phyloP scores from a whole-genome alignment of 257 asterid species.

The Hygrophila difformis region DNA sequence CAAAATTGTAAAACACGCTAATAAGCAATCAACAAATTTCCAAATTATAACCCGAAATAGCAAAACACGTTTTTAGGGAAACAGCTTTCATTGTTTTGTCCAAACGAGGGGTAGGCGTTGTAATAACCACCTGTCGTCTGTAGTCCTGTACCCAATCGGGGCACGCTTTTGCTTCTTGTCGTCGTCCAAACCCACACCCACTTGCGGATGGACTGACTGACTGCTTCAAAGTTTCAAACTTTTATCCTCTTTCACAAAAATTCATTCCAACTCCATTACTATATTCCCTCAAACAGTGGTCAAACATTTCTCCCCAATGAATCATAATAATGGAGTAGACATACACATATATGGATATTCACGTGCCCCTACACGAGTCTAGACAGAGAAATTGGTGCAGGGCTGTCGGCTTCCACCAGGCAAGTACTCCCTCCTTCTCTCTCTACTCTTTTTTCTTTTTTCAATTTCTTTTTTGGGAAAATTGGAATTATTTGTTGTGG shows the following conservation, averaged over 20 bases:
- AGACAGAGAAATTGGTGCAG: slow-evolving; percentile 30
- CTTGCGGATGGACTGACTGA: background rate
- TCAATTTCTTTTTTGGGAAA: background rate
- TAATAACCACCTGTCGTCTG: too few relatives aligned
- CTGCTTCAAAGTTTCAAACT: too few relatives aligned
- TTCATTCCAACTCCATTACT: too few relatives aligned
- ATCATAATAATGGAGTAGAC: background rate
- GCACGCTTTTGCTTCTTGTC: background rate
- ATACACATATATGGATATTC: background rate
- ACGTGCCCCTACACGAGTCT: slow-evolving; percentile 7
- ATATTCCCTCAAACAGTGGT: slow-evolving; percentile 4
- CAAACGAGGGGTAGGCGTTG: too few relatives aligned
- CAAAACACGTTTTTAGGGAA: too few relatives aligned
- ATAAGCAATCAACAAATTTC: too few relatives aligned
- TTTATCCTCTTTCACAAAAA: background rate
- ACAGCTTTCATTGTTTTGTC: too few relatives aligned
- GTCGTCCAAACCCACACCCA: background rate
- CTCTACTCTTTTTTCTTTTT: slow-evolving; percentile 7
- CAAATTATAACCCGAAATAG: too few relatives aligned
- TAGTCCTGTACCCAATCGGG: background rate
- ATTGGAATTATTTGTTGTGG: too few relatives aligned
- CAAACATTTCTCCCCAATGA: slow-evolving; percentile 12
- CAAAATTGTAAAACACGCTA: too few relatives aligned
- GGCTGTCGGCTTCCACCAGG: slow-evolving; percentile 89
- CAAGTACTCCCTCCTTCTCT: slow-evolving; percentile 52